Evolutionary conservation across 768 basidiomycete species (phyloP).

Genomic region (Tylopilus rubrobrunneus): DNA sequence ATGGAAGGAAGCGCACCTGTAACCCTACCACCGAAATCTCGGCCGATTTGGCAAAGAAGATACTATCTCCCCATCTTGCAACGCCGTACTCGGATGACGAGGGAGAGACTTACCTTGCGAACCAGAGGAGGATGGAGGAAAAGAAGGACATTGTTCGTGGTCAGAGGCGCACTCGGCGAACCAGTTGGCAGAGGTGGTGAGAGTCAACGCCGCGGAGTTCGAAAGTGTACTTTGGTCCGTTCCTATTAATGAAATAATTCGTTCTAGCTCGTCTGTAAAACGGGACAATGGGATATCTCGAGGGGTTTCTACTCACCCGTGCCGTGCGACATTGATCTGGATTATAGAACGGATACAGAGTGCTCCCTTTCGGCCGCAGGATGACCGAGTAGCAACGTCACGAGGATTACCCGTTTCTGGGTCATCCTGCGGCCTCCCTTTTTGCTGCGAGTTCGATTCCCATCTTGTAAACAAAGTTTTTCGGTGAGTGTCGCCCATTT

Average conservation of each 20-base stretch:
- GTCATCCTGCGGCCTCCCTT: neutral
- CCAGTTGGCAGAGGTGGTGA: neutral
- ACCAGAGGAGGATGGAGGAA: constrained; percentile 54
- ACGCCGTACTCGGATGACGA: neutral
- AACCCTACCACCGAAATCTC: constrained; percentile 91
- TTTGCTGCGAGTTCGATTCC: constrained; percentile 7
- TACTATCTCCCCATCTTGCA: constrained; percentile 32
- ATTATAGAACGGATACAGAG: too few species aligned
- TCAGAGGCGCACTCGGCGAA: neutral
- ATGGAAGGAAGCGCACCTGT: constrained; percentile 46
- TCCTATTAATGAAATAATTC: too few species aligned
- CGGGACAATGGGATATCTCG: too few species aligned
- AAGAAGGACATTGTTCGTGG: constrained; percentile 42
- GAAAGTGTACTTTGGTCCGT: constrained; percentile 5
- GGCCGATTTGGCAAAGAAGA: constrained; percentile 85
- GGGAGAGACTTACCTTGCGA: constrained; percentile 39
- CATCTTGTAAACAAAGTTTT: neutral
- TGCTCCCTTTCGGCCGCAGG: neutral
- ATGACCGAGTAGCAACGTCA: constrained; percentile 10
- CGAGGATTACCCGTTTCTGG: neutral
- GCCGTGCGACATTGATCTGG: too few species aligned
- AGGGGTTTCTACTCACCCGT: too few species aligned
- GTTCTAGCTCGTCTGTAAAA: too few species aligned
- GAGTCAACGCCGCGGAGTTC: constrained; percentile 15
- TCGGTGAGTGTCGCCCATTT: neutral